Evolutionary conservation across 192 early-diverging fungal species (phyloP).

Genomic region (Spizellomyces punctatus): DNA sequence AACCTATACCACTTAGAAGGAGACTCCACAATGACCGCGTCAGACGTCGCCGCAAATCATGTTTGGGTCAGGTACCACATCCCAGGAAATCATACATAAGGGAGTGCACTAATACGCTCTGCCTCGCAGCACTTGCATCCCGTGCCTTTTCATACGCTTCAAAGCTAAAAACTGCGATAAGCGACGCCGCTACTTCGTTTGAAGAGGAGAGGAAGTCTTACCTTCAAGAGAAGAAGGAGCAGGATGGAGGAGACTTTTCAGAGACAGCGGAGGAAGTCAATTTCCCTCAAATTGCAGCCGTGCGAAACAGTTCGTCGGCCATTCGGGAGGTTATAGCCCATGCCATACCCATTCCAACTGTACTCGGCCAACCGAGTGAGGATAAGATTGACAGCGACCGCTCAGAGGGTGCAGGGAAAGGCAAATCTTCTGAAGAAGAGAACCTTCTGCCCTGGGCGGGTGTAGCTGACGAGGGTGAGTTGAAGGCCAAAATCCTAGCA

Average conservation of each 20-base stretch:
- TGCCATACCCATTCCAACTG: not conserved
- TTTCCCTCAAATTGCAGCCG: not conserved
- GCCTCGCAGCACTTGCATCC: not conserved
- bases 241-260: slow-evolving; percentile 20
- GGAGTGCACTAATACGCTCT: no score
- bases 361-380: not conserved
- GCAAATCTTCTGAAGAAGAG: no score
- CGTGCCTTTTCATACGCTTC: not conserved
- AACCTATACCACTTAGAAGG: no score
- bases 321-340: not conserved
- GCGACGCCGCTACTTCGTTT: slow-evolving; percentile 20
- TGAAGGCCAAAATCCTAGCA: not conserved
- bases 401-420: no score
- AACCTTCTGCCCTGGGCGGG: no score
- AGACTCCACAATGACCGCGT: no score
- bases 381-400: no score
- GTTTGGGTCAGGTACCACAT: no score
- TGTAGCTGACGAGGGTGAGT: no score
- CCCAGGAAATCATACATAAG: no score
- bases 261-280: slow-evolving; percentile 3
- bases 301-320: not conserved
- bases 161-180: slow-evolving; percentile 5
- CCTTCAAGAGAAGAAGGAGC: not conserved
- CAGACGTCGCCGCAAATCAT: no score
- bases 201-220: slow-evolving; percentile 15